Evolutionary conservation across 306 rosid genomes (phyloP).

Genomic region (Sicyos baderoa): DNA sequence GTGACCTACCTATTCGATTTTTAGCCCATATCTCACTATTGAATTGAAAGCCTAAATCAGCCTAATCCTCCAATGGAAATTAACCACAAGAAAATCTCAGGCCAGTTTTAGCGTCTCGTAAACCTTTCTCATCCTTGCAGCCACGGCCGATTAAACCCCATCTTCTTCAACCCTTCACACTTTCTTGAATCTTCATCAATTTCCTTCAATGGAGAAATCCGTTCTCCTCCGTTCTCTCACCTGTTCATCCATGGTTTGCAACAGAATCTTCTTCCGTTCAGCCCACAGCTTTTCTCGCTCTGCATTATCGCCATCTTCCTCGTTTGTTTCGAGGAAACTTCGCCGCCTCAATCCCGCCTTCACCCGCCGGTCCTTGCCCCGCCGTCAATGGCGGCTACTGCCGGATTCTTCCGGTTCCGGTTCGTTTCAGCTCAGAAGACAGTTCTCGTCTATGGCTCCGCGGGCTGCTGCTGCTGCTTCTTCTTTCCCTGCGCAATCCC

Average conservation of each 20-base stretch:
- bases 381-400: slow-evolving; percentile 36
- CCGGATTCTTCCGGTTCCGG: slow-evolving; percentile 23
- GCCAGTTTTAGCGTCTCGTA: slow-evolving; percentile 12
- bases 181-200: not conserved
- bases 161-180: not conserved
- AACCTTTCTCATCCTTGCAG: slow-evolving; percentile 6
- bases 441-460: slow-evolving; percentile 49
- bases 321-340: slow-evolving; percentile 16
- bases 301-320: slow-evolving; percentile 12
- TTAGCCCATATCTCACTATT: no score
- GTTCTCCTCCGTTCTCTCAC: slow-evolving; percentile 62
- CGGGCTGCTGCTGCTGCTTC: slow-evolving; percentile 70
- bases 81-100: not conserved
- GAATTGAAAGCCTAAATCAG: not conserved
- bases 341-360: slow-evolving; percentile 18
- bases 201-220: slow-evolving; percentile 53
- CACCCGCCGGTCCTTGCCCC: slow-evolving; percentile 28
- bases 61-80: not conserved
- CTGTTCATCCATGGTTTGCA: slow-evolving; percentile 39
- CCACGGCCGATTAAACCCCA: not conserved
- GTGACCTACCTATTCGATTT: no score
- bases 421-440: slow-evolving; percentile 25
- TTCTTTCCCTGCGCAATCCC: slow-evolving; percentile 33
- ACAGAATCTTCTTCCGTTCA: slow-evolving; percentile 42
- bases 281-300: slow-evolving; percentile 20